phyloP scores from a whole-genome alignment of 2,329 filamentous ascomycete genomes.

The Bipolaris sorokiniana region DNA sequence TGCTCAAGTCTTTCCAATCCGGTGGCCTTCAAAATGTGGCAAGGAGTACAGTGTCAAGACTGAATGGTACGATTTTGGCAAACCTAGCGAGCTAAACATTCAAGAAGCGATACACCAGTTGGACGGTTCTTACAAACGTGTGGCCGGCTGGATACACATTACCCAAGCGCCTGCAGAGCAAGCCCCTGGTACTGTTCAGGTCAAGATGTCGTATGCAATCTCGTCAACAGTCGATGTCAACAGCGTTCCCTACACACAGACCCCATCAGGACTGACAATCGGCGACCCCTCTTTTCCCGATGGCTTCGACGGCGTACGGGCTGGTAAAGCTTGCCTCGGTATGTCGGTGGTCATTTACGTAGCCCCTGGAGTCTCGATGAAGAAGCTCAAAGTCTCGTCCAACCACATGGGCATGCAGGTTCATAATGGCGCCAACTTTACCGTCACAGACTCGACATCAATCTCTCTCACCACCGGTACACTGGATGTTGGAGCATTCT shows the following conservation, averaged over 20 bases:
- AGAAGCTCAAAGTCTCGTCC: slow-evolving; percentile 45
- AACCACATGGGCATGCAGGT: slow-evolving; percentile 49
- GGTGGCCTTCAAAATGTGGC: slow-evolving; percentile 44
- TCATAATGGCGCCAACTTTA: slow-evolving; percentile 39
- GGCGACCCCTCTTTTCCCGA: slow-evolving; percentile 35
- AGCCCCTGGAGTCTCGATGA: slow-evolving; percentile 38
- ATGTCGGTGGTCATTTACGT: slow-evolving; percentile 49
- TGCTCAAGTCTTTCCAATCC: slow-evolving; percentile 40
- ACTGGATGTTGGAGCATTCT: slow-evolving; percentile 41
- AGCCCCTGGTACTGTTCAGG: slow-evolving; percentile 43
- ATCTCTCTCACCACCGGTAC: slow-evolving; percentile 46
- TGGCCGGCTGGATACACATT: slow-evolving; percentile 50
- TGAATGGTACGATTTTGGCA: slow-evolving; percentile 38
- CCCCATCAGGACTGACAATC: slow-evolving; percentile 31
- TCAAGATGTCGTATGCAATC: slow-evolving; percentile 47
- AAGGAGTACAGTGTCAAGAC: slow-evolving; percentile 43
- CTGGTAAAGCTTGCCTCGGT: slow-evolving; percentile 44
- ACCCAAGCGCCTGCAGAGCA: slow-evolving; percentile 45
- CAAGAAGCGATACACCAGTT: slow-evolving; percentile 41
- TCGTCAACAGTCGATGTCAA: slow-evolving; percentile 41
- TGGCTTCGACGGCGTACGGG: slow-evolving; percentile 31
- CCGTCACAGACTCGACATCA: slow-evolving; percentile 41
- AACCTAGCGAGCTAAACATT: slow-evolving; percentile 31
- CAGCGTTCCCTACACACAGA: slow-evolving; percentile 37
- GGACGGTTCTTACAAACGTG: slow-evolving; percentile 41